Evolutionary conservation across 2,329 filamentous ascomycete species (phyloP).

Genomic region (Salinomyces thailandicus): DNA sequence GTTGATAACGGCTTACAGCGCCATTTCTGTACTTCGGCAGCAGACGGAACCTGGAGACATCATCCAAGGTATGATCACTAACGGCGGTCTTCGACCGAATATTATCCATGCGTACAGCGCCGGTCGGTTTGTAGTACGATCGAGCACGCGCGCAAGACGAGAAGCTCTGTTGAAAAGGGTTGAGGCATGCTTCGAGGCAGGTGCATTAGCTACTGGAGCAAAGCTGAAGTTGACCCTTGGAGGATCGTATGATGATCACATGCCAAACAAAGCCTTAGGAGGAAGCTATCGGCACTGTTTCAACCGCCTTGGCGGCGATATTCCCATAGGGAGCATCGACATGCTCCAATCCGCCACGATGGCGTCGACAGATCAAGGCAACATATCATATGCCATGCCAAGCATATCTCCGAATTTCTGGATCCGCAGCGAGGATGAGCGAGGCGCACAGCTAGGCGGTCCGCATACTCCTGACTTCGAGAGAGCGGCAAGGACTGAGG

Average conservation of each 20-base stretch:
- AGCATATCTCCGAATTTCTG: slow-evolving; percentile 44
- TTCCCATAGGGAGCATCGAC: slow-evolving; percentile 32
- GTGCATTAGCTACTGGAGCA: slow-evolving; percentile 40
- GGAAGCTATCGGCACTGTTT: slow-evolving; percentile 17
- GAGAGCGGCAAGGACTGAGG: slow-evolving; percentile 26
- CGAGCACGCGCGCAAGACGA: slow-evolving; percentile 20
- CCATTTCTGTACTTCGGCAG: slow-evolving; percentile 29
- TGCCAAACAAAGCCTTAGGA: slow-evolving; percentile 43
- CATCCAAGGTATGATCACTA: slow-evolving; percentile 25
- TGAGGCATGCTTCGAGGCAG: slow-evolving; percentile 37
- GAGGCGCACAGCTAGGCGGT: slow-evolving; percentile 23
- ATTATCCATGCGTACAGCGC: slow-evolving; percentile 32
- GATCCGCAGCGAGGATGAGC: slow-evolving; percentile 27
- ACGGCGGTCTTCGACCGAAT: slow-evolving; percentile 24
- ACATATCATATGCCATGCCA: slow-evolving; percentile 49
- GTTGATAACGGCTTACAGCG: slow-evolving; percentile 23
- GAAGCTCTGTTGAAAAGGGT: slow-evolving; percentile 25
- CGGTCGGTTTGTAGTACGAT: slow-evolving; percentile 29
- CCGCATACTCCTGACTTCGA: slow-evolving; percentile 34
- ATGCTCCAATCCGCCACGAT: slow-evolving; percentile 34
- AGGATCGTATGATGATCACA: slow-evolving; percentile 44
- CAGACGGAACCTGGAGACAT: slow-evolving; percentile 32
- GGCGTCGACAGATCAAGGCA: slow-evolving; percentile 51
- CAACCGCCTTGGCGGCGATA: slow-evolving; percentile 25
- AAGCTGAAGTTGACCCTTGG: slow-evolving; percentile 34